Evolutionary conservation across 1,139 yeast genomes (phyloP).

Genomic region (Yamadazyma epiphylla): DNA sequence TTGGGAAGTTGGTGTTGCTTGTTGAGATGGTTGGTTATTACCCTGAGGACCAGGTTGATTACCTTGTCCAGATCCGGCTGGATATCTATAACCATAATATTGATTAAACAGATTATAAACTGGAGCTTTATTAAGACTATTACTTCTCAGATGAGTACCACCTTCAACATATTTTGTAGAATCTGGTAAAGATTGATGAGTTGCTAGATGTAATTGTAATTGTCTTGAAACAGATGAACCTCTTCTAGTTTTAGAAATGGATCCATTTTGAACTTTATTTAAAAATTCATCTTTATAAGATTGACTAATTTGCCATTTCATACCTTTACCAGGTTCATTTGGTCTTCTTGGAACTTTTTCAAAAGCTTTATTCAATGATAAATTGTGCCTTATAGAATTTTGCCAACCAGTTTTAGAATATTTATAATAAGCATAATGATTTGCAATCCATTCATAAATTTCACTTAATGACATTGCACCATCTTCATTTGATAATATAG

Average conservation of each 20-base stretch:
- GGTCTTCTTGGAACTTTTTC: constrained; percentile 95
- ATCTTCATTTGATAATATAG: constrained; percentile 82
- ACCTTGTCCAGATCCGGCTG: no score
- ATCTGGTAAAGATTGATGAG: constrained; percentile 65
- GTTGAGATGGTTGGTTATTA: constrained; percentile 8
- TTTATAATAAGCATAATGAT: constrained; percentile 87
- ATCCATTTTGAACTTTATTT: constrained; percentile 72
- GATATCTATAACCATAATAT: no score
- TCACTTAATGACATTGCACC: constrained; percentile 88
- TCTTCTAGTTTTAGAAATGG: constrained; percentile 67
- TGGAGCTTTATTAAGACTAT: constrained; percentile 5
- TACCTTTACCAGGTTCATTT: constrained; percentile 97
- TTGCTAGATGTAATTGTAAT: constrained; percentile 68
- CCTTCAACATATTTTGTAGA: constrained; percentile 26
- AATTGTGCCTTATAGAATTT: constrained; percentile 57
- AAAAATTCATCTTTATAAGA: constrained; percentile 80
- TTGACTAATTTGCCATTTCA: constrained; percentile 97
- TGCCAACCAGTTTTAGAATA: constrained; percentile 89
- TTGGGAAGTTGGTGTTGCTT: constrained; percentile 9
- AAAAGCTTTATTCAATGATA: constrained; percentile 57
- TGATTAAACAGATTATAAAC: no score
- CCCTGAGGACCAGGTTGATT: not conserved
- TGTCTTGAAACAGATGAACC: constrained; percentile 80
- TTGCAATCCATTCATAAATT: constrained; percentile 85
- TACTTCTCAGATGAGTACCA: constrained; percentile 10